Evolutionary conservation across 2,329 filamentous ascomycete genomes (phyloP).

Genomic region (Colletotrichum melonis): DNA sequence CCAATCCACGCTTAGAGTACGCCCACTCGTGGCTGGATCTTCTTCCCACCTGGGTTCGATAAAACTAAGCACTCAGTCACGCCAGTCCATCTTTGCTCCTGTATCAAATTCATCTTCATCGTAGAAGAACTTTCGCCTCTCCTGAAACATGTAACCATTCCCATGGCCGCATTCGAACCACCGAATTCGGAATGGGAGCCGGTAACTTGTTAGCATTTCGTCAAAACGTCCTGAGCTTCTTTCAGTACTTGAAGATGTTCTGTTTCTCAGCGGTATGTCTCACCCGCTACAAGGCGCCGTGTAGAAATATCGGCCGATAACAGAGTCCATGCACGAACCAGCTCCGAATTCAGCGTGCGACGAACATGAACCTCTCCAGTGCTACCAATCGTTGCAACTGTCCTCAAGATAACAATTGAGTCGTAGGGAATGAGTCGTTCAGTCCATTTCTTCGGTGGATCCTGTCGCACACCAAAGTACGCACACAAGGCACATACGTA

Average conservation of each 20-base stretch:
- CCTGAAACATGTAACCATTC: neutral
- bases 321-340: too few relatives aligned
- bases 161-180: neutral
- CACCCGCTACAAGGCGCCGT: too few relatives aligned
- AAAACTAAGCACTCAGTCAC: too few relatives aligned
- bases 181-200: neutral
- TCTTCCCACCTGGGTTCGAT: too few relatives aligned
- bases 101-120: neutral
- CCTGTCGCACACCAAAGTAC: too few relatives aligned
- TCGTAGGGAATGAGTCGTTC: too few relatives aligned
- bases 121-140: neutral
- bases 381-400: too few relatives aligned
- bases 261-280: neutral
- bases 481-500: neutral
- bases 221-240: neutral
- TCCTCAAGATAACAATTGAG: too few relatives aligned
- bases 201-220: neutral
- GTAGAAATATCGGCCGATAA: too few relatives aligned
- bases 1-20: neutral
- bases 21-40: neutral
- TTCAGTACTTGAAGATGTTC: neutral
- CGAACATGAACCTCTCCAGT: too few relatives aligned
- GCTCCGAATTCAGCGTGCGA: too few relatives aligned
- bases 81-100: too few relatives aligned
- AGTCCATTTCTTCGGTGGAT: neutral